Percentiles rank a stretch among this genome's conserved stretches.
Evolutionary conservation across 2,329 filamentous ascomycete species (phyloP).

Genomic region (Claviceps sp.): DNA sequence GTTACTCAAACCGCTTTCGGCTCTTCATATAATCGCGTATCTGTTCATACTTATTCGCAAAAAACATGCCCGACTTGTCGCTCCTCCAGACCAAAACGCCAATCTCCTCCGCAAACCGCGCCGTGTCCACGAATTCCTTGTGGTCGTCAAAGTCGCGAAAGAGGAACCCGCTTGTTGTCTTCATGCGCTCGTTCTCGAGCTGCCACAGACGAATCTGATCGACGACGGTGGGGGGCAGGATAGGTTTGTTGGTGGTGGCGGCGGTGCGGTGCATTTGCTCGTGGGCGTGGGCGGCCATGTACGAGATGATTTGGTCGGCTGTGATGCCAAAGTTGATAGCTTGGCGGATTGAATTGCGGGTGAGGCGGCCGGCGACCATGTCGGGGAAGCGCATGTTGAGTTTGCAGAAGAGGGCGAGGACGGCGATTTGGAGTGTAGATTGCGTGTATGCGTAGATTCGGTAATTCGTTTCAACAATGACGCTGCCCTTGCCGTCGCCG

Average conservation of each 20-base stretch:
- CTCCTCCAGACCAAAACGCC: constrained; percentile 84
- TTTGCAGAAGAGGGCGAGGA: constrained; percentile 78
- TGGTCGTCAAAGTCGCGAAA: constrained; percentile 75
- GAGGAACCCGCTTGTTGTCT: constrained; percentile 67
- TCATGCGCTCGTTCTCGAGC: constrained; percentile 90
- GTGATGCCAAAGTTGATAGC: constrained; percentile 89
- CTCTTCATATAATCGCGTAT: constrained; percentile 67
- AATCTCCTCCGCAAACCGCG: constrained; percentile 74
- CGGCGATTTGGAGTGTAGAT: constrained; percentile 85
- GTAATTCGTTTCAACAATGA: constrained; percentile 97
- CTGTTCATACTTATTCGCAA: constrained; percentile 83
- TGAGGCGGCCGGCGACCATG: constrained; percentile 83
- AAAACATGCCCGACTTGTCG: constrained; percentile 70
- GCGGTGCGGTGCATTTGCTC: constrained; percentile 74
- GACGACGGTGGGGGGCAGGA: constrained; percentile 87
- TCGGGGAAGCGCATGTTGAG: constrained; percentile 87
- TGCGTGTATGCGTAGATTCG: constrained; percentile 93
- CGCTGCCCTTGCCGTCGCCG: constrained; percentile 55
- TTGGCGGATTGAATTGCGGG: constrained; percentile 72
- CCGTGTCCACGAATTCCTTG: constrained; percentile 56
- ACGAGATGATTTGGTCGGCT: constrained; percentile 86
- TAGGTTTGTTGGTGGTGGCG: constrained; percentile 44
- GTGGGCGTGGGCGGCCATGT: constrained; percentile 84
- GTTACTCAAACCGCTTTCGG: constrained; percentile 36
- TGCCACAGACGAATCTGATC: constrained; percentile 98